A percentile compares a stretch with the other conserved stretches of the same genome.
These are phyloP conservation scores for Colletotrichum sp. DNA, from an alignment of 2,329 filamentous ascomycete species.

Conservation along the genomic window DNA sequence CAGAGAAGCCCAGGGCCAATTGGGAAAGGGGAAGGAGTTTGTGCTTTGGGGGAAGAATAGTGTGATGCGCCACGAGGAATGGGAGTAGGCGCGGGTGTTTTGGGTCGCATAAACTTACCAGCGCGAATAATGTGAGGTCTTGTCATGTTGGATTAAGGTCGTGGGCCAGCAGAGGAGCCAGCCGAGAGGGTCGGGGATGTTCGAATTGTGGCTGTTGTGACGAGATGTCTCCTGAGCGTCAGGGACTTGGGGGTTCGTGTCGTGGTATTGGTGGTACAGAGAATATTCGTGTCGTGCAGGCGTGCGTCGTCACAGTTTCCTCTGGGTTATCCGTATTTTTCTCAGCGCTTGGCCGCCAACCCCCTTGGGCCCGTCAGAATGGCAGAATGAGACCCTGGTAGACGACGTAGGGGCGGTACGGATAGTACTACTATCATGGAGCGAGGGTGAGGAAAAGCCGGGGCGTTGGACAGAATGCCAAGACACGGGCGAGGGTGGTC, in stretches of 20 bases:
- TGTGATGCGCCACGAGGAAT: conserved; percentile 17
- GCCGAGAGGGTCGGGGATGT: neutral
- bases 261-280: neutral
- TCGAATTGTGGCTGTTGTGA: conserved; percentile 1
- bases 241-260: neutral
- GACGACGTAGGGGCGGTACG: neutral
- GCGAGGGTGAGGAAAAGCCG: neutral
- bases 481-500: conserved; percentile 4
- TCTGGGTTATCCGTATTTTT: neutral
- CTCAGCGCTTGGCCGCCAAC: conserved; percentile 3
- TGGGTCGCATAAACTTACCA: conserved; percentile 47
- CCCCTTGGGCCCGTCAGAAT: conserved; percentile 11
- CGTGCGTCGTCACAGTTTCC: conserved; percentile 7
- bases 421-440: neutral
- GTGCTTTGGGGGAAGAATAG: conserved; percentile 11
- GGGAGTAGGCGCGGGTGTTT: conserved; percentile 18
- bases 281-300: neutral
- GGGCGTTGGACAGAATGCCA: conserved; percentile 14
- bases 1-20: conserved; percentile 3
- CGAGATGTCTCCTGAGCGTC: neutral
- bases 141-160: conserved; percentile 52
- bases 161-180: conserved; percentile 13
- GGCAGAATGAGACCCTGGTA: conserved; percentile 12
- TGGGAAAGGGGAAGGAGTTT: conserved; percentile 3
- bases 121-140: conserved; percentile 65